Base-by-base conservation (phyloP, 176 grass and related monocot species). In the Typha latifolia region DNA sequence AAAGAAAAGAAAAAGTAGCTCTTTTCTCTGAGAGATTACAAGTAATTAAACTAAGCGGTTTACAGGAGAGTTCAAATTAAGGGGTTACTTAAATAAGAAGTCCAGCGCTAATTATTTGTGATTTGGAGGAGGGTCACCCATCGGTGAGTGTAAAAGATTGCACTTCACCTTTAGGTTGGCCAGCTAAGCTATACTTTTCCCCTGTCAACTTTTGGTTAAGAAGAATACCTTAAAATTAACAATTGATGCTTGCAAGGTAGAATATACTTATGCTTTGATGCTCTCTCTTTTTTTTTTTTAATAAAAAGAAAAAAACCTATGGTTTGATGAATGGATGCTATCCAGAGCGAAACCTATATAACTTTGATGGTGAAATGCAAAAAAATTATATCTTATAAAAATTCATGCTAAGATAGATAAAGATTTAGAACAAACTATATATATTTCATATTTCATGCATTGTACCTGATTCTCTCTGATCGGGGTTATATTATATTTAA, bases 91-190 rank as follows among this genome's bases (percentile, higher is more conserved):
- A 69, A 51, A 23, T 19, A 27, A 49, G 48, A 7, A 0, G 4
- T 12, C 12, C 12, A 51, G 26, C 62, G 12, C 20, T 43, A 48
- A 72, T 63, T 62, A 63, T 49, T 27, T 63, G 19, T 63, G 16
- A 5, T 5, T 22, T 18, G 32, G 6, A 53, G 27, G 64, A 12
- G 14, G 76, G 29, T 78, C 73, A 90, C 87, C 87, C 0, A 19
- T 79, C 69, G 77, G 79, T 90, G 77, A 77, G 49, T 21, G 4
- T 29, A 27, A 2, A 29, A 15, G 63, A 59, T 59, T 59, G n/a
- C 53, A 59, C 18, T 59, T 0, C 18, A 59, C 0, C 6, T 43
- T 43, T 43, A 9, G 6, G 16, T 12, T 59, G 15, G 15, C 53
- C 18, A 59, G n/a, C 53, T 59, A 59, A 59, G 53, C 53, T 59